A percentile compares a stretch with the other conserved stretches of the same genome.
Evolutionary conservation across 208 protist species (phyloP).

Genomic region (Trypanosoma vivax): DNA sequence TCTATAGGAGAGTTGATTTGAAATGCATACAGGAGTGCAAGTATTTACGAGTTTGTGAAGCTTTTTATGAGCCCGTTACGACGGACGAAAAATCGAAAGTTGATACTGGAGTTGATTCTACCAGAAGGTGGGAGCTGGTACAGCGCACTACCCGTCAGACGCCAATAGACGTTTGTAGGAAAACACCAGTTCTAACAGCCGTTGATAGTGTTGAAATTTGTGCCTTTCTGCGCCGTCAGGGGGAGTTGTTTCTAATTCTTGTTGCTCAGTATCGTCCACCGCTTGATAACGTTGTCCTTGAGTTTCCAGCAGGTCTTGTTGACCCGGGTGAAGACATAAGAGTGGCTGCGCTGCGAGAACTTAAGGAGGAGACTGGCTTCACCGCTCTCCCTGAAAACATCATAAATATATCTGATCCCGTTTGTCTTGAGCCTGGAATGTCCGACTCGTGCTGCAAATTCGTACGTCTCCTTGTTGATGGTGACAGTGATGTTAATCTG

Average conservation of each 20-base stretch:
- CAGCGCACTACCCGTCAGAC: slow-evolving; percentile 42
- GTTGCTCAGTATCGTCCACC: slow-evolving; percentile 81
- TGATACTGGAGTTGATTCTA: not conserved
- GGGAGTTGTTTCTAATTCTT: slow-evolving; percentile 47
- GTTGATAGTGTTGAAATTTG: slow-evolving; percentile 71
- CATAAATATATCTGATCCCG: slow-evolving; percentile 27
- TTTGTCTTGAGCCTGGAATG: slow-evolving; percentile 59
- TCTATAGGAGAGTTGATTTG: slow-evolving; percentile 6
- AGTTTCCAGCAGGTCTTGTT: slow-evolving; percentile 83
- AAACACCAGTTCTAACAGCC: slow-evolving; percentile 31
- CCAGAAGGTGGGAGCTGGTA: slow-evolving; percentile 57
- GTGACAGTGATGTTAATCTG: slow-evolving; percentile 34
- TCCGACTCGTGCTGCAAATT: slow-evolving; percentile 64
- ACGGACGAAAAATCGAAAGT: not conserved
- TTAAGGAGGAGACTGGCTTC: slow-evolving; percentile 84
- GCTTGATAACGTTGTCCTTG: slow-evolving; percentile 49
- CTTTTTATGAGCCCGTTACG: slow-evolving; percentile 4
- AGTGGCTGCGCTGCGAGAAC: slow-evolving; percentile 61
- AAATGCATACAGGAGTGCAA: slow-evolving; percentile 4
- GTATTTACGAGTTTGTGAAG: slow-evolving; percentile 18
- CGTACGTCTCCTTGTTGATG: slow-evolving; percentile 52
- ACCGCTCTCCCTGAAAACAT: slow-evolving; percentile 30
- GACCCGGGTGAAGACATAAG: slow-evolving; percentile 48
- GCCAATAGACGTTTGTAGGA: slow-evolving; percentile 21
- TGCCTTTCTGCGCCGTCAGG: slow-evolving; percentile 30